Evolutionary conservation across 805 yeast genomes (phyloP), one percentile per base, ranked within the genome.

Genomic region (Candida golubevii): DNA sequence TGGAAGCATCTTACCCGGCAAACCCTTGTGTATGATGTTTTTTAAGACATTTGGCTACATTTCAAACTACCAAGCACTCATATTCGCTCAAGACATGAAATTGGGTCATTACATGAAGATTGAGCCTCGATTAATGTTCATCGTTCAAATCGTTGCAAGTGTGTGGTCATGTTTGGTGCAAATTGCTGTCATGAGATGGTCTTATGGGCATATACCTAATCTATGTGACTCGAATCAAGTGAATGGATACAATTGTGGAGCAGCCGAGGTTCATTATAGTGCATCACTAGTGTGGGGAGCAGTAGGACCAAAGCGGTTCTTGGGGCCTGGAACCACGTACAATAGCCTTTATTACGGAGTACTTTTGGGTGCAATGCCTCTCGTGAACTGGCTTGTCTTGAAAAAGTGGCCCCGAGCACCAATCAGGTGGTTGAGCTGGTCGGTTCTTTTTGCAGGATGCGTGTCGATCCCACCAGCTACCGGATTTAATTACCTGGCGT

Each of bases 281-380:
- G 57, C 60, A 12, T 47, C 53, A 10, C 48, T 56, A 28, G 54
- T 53, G 1, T 56, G 77, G 57, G 85, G 90, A 34, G 38, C 63
- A 31, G 41, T 61, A 46, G 52, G 52, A 2, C 52, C 52, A 6
- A 48, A 64, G 41, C 29, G 64, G 56, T 49, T 62, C 60, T 49
- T 61, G 57, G 43, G 53, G 36, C 27, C 73, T 56, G 63, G 58
- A 4, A 49, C 53, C 33, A 35, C 48, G 7, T 49, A 49, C 34
- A 49, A 49, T 34, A 44, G 50, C 14, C 44, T 49, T 26, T 34
- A 46, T 36, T 49, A 42, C 36, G 48, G 49, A 36, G 38, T 49
- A 35, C 45, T 49, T 28, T 42, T 49, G 26, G 53, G 51, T 9
- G 33, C 32, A 18, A 38, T 44, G 39, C 44, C 47, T 18, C 15